phyloP scores from a whole-genome alignment of 1,284 basidiomycete genomes.

The Naganishia sp. region DNA sequence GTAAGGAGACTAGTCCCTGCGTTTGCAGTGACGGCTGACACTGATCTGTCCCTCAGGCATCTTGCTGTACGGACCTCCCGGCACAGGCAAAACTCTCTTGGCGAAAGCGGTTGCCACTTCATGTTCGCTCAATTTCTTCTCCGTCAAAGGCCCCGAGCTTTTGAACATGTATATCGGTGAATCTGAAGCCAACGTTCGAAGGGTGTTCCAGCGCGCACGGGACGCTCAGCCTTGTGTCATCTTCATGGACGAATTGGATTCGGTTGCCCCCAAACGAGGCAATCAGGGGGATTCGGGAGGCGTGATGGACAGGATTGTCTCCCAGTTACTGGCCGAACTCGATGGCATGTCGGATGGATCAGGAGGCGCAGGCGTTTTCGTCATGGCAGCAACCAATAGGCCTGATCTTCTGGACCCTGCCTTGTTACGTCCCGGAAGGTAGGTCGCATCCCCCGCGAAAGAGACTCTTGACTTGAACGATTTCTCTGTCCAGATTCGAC shows the following conservation, averaged over 20 bases:
- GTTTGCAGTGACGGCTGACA: slow-evolving; percentile 9
- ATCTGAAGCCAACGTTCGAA: slow-evolving; percentile 92
- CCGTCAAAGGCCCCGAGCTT: slow-evolving; percentile 95
- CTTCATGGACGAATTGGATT: slow-evolving; percentile 98
- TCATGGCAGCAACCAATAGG: slow-evolving; percentile 96
- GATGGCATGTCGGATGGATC: slow-evolving; percentile 80
- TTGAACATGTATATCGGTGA: slow-evolving; percentile 99
- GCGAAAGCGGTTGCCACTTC: slow-evolving; percentile 93
- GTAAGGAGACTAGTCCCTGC: slow-evolving; percentile 55
- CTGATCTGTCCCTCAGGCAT: slow-evolving; percentile 63
- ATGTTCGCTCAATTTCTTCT: slow-evolving; percentile 88
- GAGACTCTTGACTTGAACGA: neutral
- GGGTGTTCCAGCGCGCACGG: slow-evolving; percentile 86
- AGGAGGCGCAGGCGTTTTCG: slow-evolving; percentile 74
- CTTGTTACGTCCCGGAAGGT: slow-evolving; percentile 85
- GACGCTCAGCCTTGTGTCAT: slow-evolving; percentile 90
- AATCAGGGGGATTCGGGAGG: slow-evolving; percentile 93
- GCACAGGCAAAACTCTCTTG: slow-evolving; percentile 92
- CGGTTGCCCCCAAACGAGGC: slow-evolving; percentile 91
- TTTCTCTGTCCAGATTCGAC: slow-evolving; percentile 71
- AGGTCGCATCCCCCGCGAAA: slow-evolving; percentile 37
- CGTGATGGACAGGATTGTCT: slow-evolving; percentile 97
- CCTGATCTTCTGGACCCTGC: slow-evolving; percentile 95
- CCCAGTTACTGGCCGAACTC: slow-evolving; percentile 90
- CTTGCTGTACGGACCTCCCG: slow-evolving; percentile 87